Evolutionary conservation across 176 grass and related monocot species (phyloP).

Genomic region (Metroxylon sagu): DNA sequence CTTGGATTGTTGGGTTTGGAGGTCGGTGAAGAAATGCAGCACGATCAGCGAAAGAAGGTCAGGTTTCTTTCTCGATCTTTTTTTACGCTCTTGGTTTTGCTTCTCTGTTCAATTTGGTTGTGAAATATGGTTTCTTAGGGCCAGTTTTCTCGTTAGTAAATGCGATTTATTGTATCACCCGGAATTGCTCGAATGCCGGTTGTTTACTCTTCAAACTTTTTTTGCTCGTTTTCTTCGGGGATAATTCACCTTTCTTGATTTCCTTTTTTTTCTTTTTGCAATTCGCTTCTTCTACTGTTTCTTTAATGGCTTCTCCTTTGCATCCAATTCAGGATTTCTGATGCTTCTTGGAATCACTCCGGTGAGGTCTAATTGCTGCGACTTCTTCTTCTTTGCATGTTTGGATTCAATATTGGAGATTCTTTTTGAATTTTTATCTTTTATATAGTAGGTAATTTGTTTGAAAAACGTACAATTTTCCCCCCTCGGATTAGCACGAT

Average conservation of each 20-base stretch:
- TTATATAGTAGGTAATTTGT: constrained; percentile 10
- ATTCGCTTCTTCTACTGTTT: neutral
- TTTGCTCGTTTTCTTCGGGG: too few species aligned
- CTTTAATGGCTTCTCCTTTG: constrained; percentile 6
- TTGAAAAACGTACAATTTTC: constrained; percentile 1
- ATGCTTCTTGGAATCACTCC: too few species aligned
- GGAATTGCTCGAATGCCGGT: too few species aligned
- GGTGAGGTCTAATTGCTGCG: neutral
- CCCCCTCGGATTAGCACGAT: constrained; percentile 12
- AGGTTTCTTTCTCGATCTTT: constrained; percentile 20
- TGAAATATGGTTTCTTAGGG: neutral
- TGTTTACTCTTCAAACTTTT: too few species aligned
- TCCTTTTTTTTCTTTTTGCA: too few species aligned
- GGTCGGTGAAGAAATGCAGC: constrained; percentile 75
- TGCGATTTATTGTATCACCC: too few species aligned
- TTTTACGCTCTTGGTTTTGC: constrained; percentile 2
- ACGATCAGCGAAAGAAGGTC: constrained; percentile 93
- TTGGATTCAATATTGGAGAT: constrained; percentile 22
- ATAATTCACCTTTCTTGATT: too few species aligned
- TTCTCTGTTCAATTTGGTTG: constrained; percentile 5
- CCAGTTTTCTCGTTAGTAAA: neutral
- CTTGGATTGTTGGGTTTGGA: constrained; percentile 20
- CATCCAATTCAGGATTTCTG: neutral
- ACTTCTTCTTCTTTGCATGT: constrained; percentile 12
- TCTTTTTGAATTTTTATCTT: constrained; percentile 17